These are phyloP conservation scores for Podaxis mareebaensis DNA, from an alignment of 768 basidiomycete species.

Conservation along the genomic window DNA sequence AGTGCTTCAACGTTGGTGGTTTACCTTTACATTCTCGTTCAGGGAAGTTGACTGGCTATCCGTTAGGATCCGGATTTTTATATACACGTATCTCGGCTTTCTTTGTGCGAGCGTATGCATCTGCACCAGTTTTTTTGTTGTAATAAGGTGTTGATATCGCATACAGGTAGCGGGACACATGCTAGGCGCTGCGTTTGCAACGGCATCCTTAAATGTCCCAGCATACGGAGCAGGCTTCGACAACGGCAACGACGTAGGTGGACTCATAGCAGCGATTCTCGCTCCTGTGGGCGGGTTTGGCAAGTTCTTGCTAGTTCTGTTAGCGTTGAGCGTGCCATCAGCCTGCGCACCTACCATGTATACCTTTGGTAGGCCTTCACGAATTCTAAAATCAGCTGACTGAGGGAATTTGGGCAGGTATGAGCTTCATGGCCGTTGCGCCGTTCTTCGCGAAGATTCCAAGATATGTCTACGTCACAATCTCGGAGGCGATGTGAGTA, in stretches of 20 bases:
- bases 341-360: constrained; percentile 82
- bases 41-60: neutral
- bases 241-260: constrained; percentile 56
- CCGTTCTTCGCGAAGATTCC: constrained; percentile 58
- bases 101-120: constrained; percentile 54
- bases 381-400: neutral
- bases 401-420: constrained; percentile 28
- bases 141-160: neutral
- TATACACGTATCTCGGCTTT: constrained; percentile 66
- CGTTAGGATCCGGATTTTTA: constrained; percentile 55
- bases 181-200: constrained; percentile 68
- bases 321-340: constrained; percentile 73
- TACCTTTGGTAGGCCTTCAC: constrained; percentile 48
- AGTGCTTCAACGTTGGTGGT: constrained; percentile 51
- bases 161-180: constrained; percentile 44
- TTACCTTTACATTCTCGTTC: neutral
- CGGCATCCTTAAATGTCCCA: constrained; percentile 54
- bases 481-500: constrained; percentile 67
- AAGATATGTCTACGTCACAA: constrained; percentile 64
- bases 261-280: constrained; percentile 62
- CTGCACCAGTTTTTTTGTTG: neutral
- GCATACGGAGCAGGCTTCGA: constrained; percentile 58
- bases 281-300: constrained; percentile 64
- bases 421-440: constrained; percentile 65
- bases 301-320: constrained; percentile 68